A percentile compares a stretch with the other conserved stretches of the same genome.
These are phyloP conservation scores for Metschnikowia gelsemii DNA, from an alignment of 805 yeast genomes.

Conservation along the genomic window DNA sequence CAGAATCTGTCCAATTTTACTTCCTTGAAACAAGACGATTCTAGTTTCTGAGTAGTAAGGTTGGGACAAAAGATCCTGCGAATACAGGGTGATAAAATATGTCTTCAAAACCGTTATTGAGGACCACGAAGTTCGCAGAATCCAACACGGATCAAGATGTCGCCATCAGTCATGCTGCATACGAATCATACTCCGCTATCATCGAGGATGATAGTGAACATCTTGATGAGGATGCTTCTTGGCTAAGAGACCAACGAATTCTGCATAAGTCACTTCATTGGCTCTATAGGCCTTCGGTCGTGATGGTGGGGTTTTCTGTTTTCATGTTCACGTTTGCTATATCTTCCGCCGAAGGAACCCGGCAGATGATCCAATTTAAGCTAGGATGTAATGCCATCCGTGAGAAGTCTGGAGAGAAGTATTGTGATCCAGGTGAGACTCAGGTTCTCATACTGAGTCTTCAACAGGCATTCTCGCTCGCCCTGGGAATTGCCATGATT, in stretches of 20 bases:
- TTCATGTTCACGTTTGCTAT: slow-evolving; percentile 45
- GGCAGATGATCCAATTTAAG: slow-evolving; percentile 38
- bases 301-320: slow-evolving; percentile 45
- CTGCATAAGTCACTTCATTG: slow-evolving; percentile 47
- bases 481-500: slow-evolving; percentile 46
- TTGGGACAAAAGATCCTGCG: no score
- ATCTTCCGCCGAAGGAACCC: slow-evolving; percentile 38
- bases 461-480: slow-evolving; percentile 43
- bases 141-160: slow-evolving; percentile 13
- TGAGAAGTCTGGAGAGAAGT: slow-evolving; percentile 10
- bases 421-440: slow-evolving; percentile 34
- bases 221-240: slow-evolving; percentile 41
- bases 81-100: not conserved
- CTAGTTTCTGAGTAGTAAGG: no score
- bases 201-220: slow-evolving; percentile 34
- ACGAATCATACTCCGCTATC: slow-evolving; percentile 42
- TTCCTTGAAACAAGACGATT: no score
- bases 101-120: slow-evolving; percentile 8
- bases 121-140: slow-evolving; percentile 9
- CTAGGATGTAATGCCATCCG: slow-evolving; percentile 30
- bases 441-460: slow-evolving; percentile 48
- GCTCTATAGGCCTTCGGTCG: slow-evolving; percentile 56
- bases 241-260: slow-evolving; percentile 50
- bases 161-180: slow-evolving; percentile 31
- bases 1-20: no score